phyloP scores from a whole-genome alignment of 169 alveolate species.

The Toxoplasma gondii region DNA sequence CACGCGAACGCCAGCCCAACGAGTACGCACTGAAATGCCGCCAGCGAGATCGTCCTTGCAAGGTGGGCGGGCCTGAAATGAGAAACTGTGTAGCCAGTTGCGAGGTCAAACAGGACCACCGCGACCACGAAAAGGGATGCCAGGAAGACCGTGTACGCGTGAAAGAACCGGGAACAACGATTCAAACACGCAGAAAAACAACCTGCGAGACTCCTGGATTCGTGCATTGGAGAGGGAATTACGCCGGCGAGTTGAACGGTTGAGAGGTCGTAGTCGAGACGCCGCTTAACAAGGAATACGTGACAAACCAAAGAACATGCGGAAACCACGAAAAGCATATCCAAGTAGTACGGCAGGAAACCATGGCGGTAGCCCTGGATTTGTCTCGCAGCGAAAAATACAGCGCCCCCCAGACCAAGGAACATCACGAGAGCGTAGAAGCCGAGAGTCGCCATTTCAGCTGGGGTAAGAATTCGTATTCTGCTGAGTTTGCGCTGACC shows the following conservation, averaged over 20 bases:
- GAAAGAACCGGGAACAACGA: neutral
- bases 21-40: conserved; percentile 5
- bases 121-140: neutral
- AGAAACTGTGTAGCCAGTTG: conserved; percentile 23
- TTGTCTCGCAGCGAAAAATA: neutral
- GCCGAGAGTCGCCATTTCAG: neutral
- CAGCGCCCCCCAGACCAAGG: neutral
- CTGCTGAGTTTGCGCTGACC: neutral
- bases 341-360: neutral
- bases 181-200: neutral
- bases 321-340: neutral
- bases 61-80: conserved; percentile 30
- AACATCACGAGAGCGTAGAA: neutral
- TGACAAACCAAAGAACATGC: neutral
- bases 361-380: conserved; percentile 9
- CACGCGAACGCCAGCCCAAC: neutral
- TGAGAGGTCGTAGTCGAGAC: neutral
- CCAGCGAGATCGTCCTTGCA: neutral
- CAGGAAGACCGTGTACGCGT: conserved; percentile 28
- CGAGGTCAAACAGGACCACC: neutral
- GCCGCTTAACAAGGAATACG: neutral
- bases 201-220: neutral
- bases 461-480: neutral
- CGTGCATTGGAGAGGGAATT: neutral
- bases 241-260: neutral